phyloP scores from a whole-genome alignment of 306 rosid genomes.

The Lathyrus oleraceus region DNA sequence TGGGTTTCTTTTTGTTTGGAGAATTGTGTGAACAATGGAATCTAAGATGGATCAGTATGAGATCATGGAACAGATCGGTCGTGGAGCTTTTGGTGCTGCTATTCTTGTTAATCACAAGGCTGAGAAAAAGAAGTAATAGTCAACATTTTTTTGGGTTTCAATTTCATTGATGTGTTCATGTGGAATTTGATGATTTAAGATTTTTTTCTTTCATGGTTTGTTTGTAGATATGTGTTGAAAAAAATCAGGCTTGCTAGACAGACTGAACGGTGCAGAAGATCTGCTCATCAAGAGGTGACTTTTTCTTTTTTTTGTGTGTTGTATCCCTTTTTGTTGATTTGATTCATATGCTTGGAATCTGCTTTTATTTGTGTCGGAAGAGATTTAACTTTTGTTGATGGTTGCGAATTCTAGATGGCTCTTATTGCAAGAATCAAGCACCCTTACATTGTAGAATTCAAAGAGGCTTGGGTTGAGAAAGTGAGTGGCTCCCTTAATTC shows the following conservation, averaged over 20 bases:
- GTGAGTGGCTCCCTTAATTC: constrained; percentile 43
- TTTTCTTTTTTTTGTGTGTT: neutral
- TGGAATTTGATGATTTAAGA: constrained; percentile 12
- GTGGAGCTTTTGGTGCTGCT: constrained; percentile 99
- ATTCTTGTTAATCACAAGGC: constrained; percentile 89
- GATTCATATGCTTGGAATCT: neutral
- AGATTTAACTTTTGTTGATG: constrained; percentile 7
- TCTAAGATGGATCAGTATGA: constrained; percentile 99
- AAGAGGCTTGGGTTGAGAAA: constrained; percentile 99
- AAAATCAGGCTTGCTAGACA: constrained; percentile 98
- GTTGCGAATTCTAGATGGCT: constrained; percentile 71
- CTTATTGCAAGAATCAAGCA: constrained; percentile 93
- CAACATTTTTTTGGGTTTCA: constrained; percentile 2
- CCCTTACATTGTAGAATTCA: constrained; percentile 90
- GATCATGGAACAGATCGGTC: constrained; percentile 99
- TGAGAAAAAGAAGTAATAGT: constrained; percentile 79
- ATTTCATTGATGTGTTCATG: constrained; percentile 1
- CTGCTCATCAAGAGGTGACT: constrained; percentile 97
- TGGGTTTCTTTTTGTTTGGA: constrained; percentile 14
- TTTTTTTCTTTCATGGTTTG: constrained; percentile 37
- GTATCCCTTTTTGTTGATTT: constrained; percentile 30
- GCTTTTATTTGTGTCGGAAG: constrained; percentile 22
- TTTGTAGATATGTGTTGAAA: constrained; percentile 89
- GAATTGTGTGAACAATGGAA: constrained; percentile 51
- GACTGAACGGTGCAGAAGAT: constrained; percentile 93